Percentiles rank a stretch among this genome's conserved stretches.
Evolutionary conservation across 768 basidiomycete genomes (phyloP).

Genomic region (Tylopilus subfusipes): DNA sequence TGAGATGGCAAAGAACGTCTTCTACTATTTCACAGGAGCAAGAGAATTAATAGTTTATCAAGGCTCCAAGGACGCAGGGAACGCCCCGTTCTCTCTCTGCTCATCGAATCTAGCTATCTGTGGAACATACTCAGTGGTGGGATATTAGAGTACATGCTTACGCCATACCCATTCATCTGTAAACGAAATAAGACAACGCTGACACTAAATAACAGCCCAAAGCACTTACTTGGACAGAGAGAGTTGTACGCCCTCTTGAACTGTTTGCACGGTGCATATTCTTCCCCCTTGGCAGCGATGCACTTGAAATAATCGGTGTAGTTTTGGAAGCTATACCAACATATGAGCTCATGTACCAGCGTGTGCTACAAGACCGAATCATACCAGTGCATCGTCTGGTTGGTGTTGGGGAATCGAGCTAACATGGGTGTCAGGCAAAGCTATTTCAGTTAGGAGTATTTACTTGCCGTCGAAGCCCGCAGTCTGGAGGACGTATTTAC

Average conservation of each 20-base stretch:
- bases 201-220: not conserved
- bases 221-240: conserved; percentile 89
- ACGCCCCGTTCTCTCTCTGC: conserved; percentile 88
- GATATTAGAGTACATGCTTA: not conserved
- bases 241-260: conserved; percentile 96
- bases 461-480: conserved; percentile 86
- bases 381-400: conserved; percentile 97
- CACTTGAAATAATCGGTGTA: conserved; percentile 99
- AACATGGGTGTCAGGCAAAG: conserved; percentile 14
- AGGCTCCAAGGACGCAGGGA: conserved; percentile 88
- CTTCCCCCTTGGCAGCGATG: conserved; percentile 94
- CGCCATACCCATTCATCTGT: conserved; percentile 86
- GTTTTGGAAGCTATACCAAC: conserved; percentile 75
- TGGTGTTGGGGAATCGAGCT: conserved; percentile 89
- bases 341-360: not conserved
- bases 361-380: conserved; percentile 18
- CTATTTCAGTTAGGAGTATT: not conserved
- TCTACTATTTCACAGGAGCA: conserved; percentile 13
- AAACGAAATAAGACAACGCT: conserved; percentile 8
- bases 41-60: conserved; percentile 32
- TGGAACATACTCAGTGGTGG: not conserved
- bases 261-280: conserved; percentile 97
- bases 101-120: conserved; percentile 91
- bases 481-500: conserved; percentile 89
- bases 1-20: not conserved